These are phyloP conservation scores for Babesia sp. DNA, from an alignment of 169 alveolate species.

Conservation along the genomic window DNA sequence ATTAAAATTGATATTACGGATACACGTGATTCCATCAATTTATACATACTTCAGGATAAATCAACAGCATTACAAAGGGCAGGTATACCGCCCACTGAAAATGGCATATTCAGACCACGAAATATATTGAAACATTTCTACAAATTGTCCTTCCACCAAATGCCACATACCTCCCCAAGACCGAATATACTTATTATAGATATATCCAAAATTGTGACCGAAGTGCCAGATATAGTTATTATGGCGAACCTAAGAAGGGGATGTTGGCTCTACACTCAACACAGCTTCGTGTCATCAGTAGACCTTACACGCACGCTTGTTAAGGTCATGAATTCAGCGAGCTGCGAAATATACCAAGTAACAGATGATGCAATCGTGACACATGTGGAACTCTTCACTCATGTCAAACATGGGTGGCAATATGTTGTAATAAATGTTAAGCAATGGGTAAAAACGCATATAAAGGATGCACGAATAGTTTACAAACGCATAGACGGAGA, in stretches of 20 bases:
- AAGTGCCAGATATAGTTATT: background rate
- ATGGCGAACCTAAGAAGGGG: slow-evolving; percentile 3
- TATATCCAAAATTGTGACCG: background rate
- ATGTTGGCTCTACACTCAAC: background rate
- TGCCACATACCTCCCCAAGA: background rate
- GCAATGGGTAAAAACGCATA: too few relatives aligned
- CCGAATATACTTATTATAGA: background rate
- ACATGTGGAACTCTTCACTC: background rate
- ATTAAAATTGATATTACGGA: background rate
- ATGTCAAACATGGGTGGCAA: background rate
- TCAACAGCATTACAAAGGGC: background rate
- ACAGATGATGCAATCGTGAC: background rate
- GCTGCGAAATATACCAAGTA: background rate
- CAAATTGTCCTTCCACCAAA: background rate
- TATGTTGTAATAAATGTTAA: background rate
- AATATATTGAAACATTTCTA: background rate
- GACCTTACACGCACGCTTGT: background rate
- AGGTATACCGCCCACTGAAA: background rate
- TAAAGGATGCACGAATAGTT: too few relatives aligned
- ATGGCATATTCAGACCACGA: background rate
- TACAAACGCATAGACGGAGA: too few relatives aligned
- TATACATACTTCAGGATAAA: background rate
- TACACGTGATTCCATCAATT: background rate
- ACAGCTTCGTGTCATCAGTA: background rate
- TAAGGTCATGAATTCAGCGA: background rate